Evolutionary conservation across 2,329 filamentous ascomycete species (phyloP).

Genomic region (Sporothrix mexicana): DNA sequence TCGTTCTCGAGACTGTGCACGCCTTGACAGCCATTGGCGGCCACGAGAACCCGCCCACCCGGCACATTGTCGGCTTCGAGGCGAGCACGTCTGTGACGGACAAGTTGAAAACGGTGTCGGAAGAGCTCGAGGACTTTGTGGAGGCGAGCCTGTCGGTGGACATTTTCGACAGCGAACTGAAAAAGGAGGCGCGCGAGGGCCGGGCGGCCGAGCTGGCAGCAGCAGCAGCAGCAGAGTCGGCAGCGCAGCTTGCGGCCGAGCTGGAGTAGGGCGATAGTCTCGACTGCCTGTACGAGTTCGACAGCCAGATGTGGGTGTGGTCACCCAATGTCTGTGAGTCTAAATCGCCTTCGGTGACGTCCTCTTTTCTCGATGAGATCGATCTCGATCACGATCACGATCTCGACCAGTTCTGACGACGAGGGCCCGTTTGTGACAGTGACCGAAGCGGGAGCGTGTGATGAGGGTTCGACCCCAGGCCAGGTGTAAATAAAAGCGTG

Average conservation of each 20-base stretch:
- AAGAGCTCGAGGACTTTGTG: slow-evolving; percentile 95
- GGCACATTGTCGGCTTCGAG: slow-evolving; percentile 92
- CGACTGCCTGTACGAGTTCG: too few species aligned
- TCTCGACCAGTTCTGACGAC: too few species aligned
- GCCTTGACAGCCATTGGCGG: slow-evolving; percentile 91
- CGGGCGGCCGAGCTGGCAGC: slow-evolving; percentile 14
- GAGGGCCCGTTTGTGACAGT: too few species aligned
- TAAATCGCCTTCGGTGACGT: too few species aligned
- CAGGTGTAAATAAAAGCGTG: too few species aligned
- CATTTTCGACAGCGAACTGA: slow-evolving; percentile 66
- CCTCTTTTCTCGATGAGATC: too few species aligned
- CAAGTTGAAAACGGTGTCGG: slow-evolving; percentile 93
- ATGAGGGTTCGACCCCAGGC: too few species aligned
- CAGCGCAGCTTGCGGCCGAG: neutral
- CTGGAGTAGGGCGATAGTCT: neutral
- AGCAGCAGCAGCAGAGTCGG: neutral
- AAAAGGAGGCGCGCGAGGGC: slow-evolving; percentile 56
- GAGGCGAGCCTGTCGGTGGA: slow-evolving; percentile 87
- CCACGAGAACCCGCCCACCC: slow-evolving; percentile 91
- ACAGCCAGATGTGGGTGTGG: too few species aligned
- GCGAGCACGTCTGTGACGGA: slow-evolving; percentile 88
- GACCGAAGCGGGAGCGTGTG: too few species aligned
- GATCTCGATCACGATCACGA: too few species aligned
- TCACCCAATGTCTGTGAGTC: too few species aligned
- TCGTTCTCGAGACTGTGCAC: slow-evolving; percentile 89